These are phyloP conservation scores for Globisporangium canariense DNA, from an alignment of 352 stramenopile species.

Conservation along the genomic window DNA sequence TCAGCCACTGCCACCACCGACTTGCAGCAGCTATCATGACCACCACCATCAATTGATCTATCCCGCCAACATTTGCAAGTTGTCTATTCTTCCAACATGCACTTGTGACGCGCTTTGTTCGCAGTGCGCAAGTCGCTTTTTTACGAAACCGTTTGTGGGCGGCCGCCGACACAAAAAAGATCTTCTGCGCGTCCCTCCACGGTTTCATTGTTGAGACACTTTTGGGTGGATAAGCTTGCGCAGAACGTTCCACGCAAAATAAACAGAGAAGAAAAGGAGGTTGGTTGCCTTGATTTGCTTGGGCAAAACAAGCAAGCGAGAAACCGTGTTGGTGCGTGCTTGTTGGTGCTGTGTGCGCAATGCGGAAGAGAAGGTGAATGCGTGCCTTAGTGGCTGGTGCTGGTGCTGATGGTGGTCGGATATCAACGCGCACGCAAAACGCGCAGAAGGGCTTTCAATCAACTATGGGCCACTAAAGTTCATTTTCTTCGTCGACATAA, in stretches of 20 bases:
- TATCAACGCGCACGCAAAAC: neutral
- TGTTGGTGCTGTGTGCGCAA: neutral
- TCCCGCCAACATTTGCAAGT: conserved; percentile 5
- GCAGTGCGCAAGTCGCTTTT: neutral
- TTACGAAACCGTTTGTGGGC: neutral
- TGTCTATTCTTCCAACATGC: conserved; percentile 2
- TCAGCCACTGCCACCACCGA: too few species aligned
- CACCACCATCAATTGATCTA: neutral
- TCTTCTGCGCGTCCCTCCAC: conserved; percentile 1
- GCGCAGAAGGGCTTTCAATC: neutral
- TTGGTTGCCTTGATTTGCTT: neutral
- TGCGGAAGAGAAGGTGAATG: neutral
- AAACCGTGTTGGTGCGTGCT: neutral
- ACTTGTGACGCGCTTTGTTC: conserved; percentile 2
- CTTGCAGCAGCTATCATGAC: neutral
- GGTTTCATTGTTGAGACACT: conserved; percentile 12
- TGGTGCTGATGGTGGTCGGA: neutral
- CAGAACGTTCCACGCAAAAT: neutral
- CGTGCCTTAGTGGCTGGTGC: too few species aligned
- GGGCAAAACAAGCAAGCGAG: neutral
- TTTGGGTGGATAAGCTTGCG: neutral
- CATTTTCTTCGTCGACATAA: conserved; percentile 15
- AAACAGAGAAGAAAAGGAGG: neutral
- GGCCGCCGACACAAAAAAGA: neutral
- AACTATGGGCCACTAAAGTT: neutral